Base-by-base conservation (phyloP, 495 filamentous ascomycete genomes). In the Aspergillus avenaceus region DNA sequence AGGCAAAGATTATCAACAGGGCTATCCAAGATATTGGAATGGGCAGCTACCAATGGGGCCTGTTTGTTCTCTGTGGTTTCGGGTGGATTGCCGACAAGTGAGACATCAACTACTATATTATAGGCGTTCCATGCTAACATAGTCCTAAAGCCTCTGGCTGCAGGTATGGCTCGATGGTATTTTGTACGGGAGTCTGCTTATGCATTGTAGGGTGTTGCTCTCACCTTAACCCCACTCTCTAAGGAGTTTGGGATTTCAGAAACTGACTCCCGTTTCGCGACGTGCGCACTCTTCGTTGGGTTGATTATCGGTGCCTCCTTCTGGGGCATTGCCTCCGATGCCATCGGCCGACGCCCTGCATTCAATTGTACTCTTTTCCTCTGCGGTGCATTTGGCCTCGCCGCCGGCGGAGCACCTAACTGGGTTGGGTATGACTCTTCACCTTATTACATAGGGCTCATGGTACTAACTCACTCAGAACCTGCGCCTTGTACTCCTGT, bases 21-120 rank as follows among this genome's bases (percentile, higher is more conserved):
- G 80, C 81, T 6, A 71, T 84, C 26, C 72, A 78, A 51, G 87
- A 92, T 63, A 91, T 93, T 55, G 89, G 89, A 5, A 93, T 92
- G 79, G 89, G 89, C 48, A 74, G 76, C 50, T 95, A 93, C 57
- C 88, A 95, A 67, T 91, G 84, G 84, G 78, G 86, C 53, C 74
- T 92, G 2, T 91, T 91, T 64, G 67, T 79, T 41, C 84, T 95
- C 14, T 85, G 87, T 47, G 87, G 87, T 0, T 93, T 90, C 56
- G 89, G 88, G 28, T 92, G 84, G 84, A 55, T 75, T n/a, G 77
- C 77, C 38, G 78, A 81, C 55, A 81, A 80, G 71, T 79, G 59
- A 63, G 70, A 53, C 13, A 13, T 18, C 19, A 37, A 13, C 31
- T 1, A 27, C 25, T 37, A 14, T 18, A 4, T 9, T 18, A 18